A percentile compares a stretch with the other conserved stretches of the same genome.
phyloP scores from a whole-genome alignment of 169 alveolate genomes.

The Hammondia hammondi region DNA sequence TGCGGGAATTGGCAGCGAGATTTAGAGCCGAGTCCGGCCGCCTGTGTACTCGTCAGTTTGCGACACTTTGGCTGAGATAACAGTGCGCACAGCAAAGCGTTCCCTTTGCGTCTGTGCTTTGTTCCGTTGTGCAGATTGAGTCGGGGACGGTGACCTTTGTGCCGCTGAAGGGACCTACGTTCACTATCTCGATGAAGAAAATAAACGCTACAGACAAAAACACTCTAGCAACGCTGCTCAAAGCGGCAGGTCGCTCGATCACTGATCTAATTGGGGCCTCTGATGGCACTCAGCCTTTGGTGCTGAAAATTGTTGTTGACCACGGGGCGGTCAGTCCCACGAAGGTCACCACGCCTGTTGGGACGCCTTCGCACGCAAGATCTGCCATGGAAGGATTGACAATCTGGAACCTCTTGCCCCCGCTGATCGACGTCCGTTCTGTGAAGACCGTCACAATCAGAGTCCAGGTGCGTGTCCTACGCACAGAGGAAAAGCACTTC shows the following conservation, averaged over 20 bases:
- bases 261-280: neutral
- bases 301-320: neutral
- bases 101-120: neutral
- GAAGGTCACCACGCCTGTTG: slow-evolving; percentile 16
- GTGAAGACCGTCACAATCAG: neutral
- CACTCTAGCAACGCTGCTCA: neutral
- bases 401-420: slow-evolving; percentile 14
- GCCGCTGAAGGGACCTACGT: neutral
- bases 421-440: neutral
- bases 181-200: neutral
- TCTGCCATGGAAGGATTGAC: neutral
- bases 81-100: neutral
- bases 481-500: neutral
- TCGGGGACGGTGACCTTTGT: neutral
- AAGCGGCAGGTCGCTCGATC: neutral
- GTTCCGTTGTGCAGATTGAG: neutral
- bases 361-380: neutral
- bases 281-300: neutral
- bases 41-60: neutral
- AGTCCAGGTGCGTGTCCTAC: neutral
- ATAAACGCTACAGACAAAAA: neutral
- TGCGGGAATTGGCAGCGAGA: neutral
- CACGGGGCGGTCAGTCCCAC: slow-evolving; percentile 4
- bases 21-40: neutral
- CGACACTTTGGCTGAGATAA: neutral